phyloP scores from a whole-genome alignment of 345 rosid genomes.

The Erodium maritimum region DNA sequence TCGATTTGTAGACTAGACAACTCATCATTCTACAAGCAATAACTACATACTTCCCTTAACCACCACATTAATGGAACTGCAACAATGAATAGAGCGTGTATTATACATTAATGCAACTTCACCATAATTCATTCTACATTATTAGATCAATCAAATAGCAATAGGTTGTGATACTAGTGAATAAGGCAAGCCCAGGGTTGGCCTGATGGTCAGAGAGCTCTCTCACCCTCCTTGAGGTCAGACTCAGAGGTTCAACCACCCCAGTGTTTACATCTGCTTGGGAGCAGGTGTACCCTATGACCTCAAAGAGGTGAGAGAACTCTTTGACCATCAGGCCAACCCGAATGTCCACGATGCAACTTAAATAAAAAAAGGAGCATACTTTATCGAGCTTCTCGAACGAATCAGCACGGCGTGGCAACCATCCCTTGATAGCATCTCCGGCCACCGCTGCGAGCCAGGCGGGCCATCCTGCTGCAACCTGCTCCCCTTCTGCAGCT shows the following conservation, averaged over 20 bases:
- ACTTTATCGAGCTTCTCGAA: constrained; percentile 96
- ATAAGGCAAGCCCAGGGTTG: no score
- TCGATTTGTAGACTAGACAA: no score
- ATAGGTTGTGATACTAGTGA: not conserved
- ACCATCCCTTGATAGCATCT: constrained; percentile 92
- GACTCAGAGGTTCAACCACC: no score
- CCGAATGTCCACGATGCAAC: not conserved
- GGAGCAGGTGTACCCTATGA: no score
- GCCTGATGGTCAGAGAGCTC: no score
- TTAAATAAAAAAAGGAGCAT: constrained; percentile 21
- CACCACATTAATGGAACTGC: not conserved
- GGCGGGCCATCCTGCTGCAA: constrained; percentile 98
- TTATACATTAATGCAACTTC: not conserved
- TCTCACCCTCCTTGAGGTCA: no score
- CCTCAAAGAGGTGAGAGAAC: no score
- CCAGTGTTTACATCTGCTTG: no score
- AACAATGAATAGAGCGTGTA: no score
- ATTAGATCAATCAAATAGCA: not conserved
- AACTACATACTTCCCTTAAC: not conserved
- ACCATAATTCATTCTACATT: not conserved
- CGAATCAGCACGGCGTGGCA: constrained; percentile 93
- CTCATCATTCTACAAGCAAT: not conserved
- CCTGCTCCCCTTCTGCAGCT: constrained; percentile 81
- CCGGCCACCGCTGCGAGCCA: constrained; percentile 97
- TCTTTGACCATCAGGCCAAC: no score